A percentile compares a stretch with the other conserved stretches of the same genome.
phyloP scores from a whole-genome alignment of 192 early-diverging fungal genomes.

The Podila epicladia region DNA sequence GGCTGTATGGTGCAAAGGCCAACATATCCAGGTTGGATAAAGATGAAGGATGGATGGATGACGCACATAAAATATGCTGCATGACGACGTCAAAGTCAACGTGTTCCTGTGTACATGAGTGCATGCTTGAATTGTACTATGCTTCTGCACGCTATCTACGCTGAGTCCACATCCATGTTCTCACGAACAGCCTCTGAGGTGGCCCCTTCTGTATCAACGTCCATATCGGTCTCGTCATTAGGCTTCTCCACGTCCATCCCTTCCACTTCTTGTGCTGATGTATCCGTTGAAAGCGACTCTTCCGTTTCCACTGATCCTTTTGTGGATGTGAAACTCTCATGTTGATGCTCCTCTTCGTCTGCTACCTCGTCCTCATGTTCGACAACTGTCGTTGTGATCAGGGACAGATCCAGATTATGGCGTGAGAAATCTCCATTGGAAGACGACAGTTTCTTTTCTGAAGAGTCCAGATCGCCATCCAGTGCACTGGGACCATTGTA shows the following conservation, averaged over 20 bases:
- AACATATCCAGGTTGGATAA: no score
- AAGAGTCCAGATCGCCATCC: constrained; percentile 5
- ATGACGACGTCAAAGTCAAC: no score
- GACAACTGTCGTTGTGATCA: constrained; percentile 8
- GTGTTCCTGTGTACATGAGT: no score
- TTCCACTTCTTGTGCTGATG: neutral
- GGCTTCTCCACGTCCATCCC: constrained; percentile 1
- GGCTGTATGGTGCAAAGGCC: no score
- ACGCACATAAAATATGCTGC: no score
- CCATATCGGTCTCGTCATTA: neutral
- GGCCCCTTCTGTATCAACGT: neutral
- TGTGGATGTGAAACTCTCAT: neutral
- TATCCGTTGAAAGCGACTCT: neutral
- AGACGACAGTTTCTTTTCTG: neutral
- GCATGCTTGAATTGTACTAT: neutral
- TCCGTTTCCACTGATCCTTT: neutral
- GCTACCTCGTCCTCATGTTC: neutral
- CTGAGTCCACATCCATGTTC: neutral
- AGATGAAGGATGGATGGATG: no score
- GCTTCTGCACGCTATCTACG: neutral
- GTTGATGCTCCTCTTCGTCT: neutral
- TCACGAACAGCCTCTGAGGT: neutral
- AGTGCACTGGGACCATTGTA: constrained; percentile 40
- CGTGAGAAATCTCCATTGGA: constrained; percentile 25
- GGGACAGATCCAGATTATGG: constrained; percentile 12